Evolutionary conservation across 2,329 filamentous ascomycete genomes (phyloP).

Genomic region (Nectriaceae sp.): DNA sequence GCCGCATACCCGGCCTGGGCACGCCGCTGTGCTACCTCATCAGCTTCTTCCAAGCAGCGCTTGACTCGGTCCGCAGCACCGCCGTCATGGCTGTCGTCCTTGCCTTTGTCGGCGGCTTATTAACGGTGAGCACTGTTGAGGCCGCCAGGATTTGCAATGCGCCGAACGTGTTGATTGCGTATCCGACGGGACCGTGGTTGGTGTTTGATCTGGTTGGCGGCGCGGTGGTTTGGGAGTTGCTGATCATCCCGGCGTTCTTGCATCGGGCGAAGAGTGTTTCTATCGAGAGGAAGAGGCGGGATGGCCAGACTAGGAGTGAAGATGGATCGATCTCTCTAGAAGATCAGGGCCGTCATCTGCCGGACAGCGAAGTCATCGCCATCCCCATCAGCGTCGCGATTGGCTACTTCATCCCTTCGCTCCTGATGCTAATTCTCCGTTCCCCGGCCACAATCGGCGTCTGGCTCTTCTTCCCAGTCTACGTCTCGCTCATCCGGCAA

Average conservation of each 20-base stretch:
- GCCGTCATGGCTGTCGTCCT: constrained; percentile 46
- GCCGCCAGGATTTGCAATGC: constrained; percentile 46
- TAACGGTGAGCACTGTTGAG: constrained; percentile 53
- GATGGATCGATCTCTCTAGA: constrained; percentile 18
- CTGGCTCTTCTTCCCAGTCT: constrained; percentile 57
- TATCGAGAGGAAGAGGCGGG: constrained; percentile 13
- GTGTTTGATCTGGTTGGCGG: constrained; percentile 52
- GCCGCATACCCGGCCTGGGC: constrained; percentile 47
- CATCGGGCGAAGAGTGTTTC: constrained; percentile 42
- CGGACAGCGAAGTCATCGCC: constrained; percentile 56
- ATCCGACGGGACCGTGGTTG: constrained; percentile 46
- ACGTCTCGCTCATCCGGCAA: constrained; percentile 46
- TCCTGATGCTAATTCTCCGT: constrained; percentile 47
- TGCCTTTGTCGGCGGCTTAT: constrained; percentile 46
- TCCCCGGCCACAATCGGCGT: constrained; percentile 38
- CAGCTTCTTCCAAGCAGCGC: constrained; percentile 50
- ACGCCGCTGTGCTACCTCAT: constrained; percentile 51
- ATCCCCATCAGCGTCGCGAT: constrained; percentile 51
- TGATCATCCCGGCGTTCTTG: constrained; percentile 53
- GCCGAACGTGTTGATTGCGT: constrained; percentile 37
- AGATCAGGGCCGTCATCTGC: constrained; percentile 34
- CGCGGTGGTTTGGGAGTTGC: constrained; percentile 53
- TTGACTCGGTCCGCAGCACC: constrained; percentile 41
- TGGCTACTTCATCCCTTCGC: constrained; percentile 49
- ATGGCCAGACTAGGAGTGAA: constrained; percentile 16